Conservation (phyloP, 768 basidiomycete genomes). For the Boletales sp. region DNA sequence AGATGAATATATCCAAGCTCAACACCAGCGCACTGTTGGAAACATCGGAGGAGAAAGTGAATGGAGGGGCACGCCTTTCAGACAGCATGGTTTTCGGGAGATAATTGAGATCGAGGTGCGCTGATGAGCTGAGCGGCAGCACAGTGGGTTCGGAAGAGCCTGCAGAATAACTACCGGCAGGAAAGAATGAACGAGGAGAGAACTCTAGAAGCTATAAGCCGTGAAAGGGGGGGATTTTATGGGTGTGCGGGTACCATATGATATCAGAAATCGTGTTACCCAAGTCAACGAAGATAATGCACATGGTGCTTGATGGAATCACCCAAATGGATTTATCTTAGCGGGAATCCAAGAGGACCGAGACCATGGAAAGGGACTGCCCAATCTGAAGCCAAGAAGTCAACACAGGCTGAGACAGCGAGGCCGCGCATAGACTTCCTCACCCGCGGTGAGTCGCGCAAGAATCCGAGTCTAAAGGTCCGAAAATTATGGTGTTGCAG, state of each 20-base stretch:
- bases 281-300: background rate
- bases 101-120: too few species aligned
- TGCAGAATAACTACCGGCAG: background rate
- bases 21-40: conserved; percentile 13
- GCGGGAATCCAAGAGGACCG: background rate
- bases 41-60: background rate
- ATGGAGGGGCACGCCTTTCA: background rate
- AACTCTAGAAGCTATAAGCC: background rate
- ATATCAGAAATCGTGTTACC: too few species aligned
- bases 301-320: background rate
- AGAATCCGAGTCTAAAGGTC: too few species aligned
- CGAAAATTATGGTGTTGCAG: too few species aligned
- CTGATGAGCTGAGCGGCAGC: too few species aligned
- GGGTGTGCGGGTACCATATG: too few species aligned
- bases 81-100: conserved; percentile 4
- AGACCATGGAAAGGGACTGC: background rate
- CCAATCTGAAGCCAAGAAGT: background rate
- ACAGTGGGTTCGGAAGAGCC: too few species aligned
- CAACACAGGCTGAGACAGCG: too few species aligned
- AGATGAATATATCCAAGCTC: conserved; percentile 43
- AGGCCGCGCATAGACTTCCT: too few species aligned
- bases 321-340: background rate
- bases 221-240: too few species aligned
- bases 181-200: too few species aligned
- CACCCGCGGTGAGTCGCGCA: too few species aligned